Conservation (phyloP, 441 rosid genomes). For the Jatropha multifida region DNA sequence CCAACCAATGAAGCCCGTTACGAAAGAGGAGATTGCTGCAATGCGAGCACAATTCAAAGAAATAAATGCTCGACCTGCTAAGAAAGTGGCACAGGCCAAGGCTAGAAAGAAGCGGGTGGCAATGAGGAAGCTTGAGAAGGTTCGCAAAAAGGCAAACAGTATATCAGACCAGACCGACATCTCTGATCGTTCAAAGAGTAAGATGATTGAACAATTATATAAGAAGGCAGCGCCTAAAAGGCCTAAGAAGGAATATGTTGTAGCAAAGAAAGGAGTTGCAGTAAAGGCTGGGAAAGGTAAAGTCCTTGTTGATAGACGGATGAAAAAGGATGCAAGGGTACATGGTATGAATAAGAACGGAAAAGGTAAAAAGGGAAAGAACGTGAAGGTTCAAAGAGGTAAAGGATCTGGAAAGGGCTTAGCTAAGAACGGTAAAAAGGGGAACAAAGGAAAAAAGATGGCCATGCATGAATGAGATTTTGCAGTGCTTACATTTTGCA, state of each 20-base stretch:
- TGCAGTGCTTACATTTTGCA: not conserved
- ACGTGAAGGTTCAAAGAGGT: slow-evolving; percentile 38
- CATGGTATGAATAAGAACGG: slow-evolving; percentile 55
- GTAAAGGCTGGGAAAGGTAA: slow-evolving; percentile 85
- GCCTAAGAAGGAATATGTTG: slow-evolving; percentile 76
- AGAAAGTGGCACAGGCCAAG: slow-evolving; percentile 95
- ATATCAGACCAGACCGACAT: slow-evolving; percentile 80
- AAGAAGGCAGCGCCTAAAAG: slow-evolving; percentile 74
- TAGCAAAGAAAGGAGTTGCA: slow-evolving; percentile 92
- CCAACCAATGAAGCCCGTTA: slow-evolving; percentile 68
- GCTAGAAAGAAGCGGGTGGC: slow-evolving; percentile 83
- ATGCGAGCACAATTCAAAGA: slow-evolving; percentile 89
- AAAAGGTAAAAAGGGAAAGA: slow-evolving; percentile 59
- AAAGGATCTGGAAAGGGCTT: slow-evolving; percentile 37
- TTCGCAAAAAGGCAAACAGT: slow-evolving; percentile 84
- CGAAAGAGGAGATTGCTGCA: slow-evolving; percentile 84
- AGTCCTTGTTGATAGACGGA: slow-evolving; percentile 79
- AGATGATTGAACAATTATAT: slow-evolving; percentile 80
- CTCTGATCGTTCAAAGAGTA: slow-evolving; percentile 74
- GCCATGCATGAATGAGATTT: slow-evolving; percentile 9
- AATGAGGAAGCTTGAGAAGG: slow-evolving; percentile 73
- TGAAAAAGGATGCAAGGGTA: slow-evolving; percentile 74
- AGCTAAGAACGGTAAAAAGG: slow-evolving; percentile 32
- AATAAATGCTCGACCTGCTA: slow-evolving; percentile 89
- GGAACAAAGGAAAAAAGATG: slow-evolving; percentile 26